Evolutionary conservation across 176 grass and related monocot genomes (phyloP).

Genomic region (Aegilops sharonensis): DNA sequence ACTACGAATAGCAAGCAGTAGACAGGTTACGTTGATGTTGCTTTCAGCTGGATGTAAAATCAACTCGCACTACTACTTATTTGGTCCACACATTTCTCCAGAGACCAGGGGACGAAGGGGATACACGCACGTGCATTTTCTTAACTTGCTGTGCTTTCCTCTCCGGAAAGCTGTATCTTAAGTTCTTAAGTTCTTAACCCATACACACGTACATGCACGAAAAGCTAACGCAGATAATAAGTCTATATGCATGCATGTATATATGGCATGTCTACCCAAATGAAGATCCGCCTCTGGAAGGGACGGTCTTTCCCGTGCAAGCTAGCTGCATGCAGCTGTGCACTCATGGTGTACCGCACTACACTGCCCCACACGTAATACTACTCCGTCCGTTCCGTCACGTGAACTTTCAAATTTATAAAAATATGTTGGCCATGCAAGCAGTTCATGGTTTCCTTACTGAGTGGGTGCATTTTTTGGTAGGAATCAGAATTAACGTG

Average conservation of each 20-base stretch:
- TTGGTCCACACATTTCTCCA: background rate
- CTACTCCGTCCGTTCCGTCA: background rate
- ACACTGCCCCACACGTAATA: background rate
- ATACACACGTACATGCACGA: too few species aligned
- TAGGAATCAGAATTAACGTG: background rate
- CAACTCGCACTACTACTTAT: background rate
- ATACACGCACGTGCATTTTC: background rate
- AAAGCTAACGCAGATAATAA: background rate
- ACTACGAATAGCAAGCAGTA: too few species aligned
- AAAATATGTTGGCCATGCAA: background rate
- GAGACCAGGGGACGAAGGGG: background rate
- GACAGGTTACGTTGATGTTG: too few species aligned
- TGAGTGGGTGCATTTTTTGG: background rate
- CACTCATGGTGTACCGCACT: background rate
- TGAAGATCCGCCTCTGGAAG: too few species aligned
- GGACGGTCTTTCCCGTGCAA: too few species aligned
- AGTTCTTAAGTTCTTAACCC: too few species aligned
- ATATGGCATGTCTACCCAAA: too few species aligned
- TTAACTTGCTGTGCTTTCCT: slow-evolving; percentile 2
- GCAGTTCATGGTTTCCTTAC: background rate
- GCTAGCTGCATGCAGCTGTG: background rate
- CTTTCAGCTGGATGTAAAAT: background rate
- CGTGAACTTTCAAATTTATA: background rate
- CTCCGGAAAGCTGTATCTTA: background rate
- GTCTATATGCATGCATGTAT: background rate